Conservation (phyloP, 495 filamentous ascomycete genomes). For the Xylaria flabelliformis region DNA sequence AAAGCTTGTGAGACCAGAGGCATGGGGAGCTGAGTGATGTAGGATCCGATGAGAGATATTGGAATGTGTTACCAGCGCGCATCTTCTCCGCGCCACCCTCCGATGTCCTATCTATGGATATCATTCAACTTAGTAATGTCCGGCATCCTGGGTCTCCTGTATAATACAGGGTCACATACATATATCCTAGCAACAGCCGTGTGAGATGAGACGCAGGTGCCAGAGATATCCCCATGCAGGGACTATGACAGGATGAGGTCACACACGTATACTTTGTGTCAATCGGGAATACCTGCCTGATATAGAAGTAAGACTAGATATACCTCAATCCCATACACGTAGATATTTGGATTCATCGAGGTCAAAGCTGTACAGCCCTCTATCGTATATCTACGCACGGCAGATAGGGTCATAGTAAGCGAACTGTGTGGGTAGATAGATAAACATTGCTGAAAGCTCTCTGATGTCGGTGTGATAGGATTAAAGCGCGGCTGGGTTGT, state of each 20-base stretch:
- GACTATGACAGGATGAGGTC: not conserved
- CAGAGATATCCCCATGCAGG: slow-evolving; percentile 3
- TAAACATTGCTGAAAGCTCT: not conserved
- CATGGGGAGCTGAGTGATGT: slow-evolving; percentile 4
- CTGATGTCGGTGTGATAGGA: not conserved
- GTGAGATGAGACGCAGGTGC: slow-evolving; percentile 13
- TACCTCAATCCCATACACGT: not conserved
- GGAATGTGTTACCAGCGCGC: not conserved
- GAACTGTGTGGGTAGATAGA: slow-evolving; percentile 1
- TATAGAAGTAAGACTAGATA: not conserved
- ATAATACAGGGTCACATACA: not conserved
- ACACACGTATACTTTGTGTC: slow-evolving; percentile 7
- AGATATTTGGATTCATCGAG: not conserved
- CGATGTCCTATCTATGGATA: slow-evolving; percentile 19
- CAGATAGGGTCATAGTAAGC: slow-evolving; percentile 13
- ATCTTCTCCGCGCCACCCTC: slow-evolving; percentile 17
- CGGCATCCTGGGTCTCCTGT: slow-evolving; percentile 6
- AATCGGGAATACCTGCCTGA: slow-evolving; percentile 24
- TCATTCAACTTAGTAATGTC: slow-evolving; percentile 11
- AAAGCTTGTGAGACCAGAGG: slow-evolving; percentile 3
- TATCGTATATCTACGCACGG: not conserved
- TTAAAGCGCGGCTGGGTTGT: not conserved
- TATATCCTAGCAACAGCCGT: not conserved
- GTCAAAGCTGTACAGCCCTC: not conserved
- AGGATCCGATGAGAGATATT: slow-evolving; percentile 14